Conservation (phyloP, 345 rosid genomes). For the Cardiospermum halicacabum region DNA sequence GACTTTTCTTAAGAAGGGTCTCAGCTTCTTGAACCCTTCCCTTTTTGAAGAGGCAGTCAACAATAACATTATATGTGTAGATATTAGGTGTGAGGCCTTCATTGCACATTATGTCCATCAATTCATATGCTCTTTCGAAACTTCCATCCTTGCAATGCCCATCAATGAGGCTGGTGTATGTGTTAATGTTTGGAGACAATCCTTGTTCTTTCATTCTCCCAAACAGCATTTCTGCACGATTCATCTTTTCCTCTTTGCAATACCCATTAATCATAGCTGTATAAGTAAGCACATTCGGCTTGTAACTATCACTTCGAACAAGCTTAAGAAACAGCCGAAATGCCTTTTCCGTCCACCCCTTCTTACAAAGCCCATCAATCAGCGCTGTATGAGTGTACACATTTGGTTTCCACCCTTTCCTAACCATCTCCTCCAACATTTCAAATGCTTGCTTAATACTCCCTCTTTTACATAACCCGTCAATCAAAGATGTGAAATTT, state of each 20-base stretch:
- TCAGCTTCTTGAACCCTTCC: conserved; percentile 62
- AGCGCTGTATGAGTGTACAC: conserved; percentile 76
- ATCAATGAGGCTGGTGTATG: conserved; percentile 63
- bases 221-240: conserved; percentile 80
- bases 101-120: conserved; percentile 63
- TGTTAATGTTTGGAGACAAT: conserved; percentile 57
- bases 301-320: conserved; percentile 68
- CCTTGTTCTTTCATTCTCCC: conserved; percentile 85
- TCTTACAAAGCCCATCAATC: conserved; percentile 84
- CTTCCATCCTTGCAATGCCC: conserved; percentile 74
- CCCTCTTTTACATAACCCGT: conserved; percentile 75
- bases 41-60: conserved; percentile 59
- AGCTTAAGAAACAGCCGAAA: conserved; percentile 85
- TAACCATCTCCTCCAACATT: conserved; percentile 80
- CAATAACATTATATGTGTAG: conserved; percentile 54
- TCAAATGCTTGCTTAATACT: conserved; percentile 86
- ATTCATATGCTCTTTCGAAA: conserved; percentile 61
- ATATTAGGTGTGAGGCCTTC: conserved; percentile 64
- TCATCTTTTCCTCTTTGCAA: conserved; percentile 76
- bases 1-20: conserved; percentile 47
- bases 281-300: conserved; percentile 75
- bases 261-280: conserved; percentile 82
- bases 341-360: conserved; percentile 92
- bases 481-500: conserved; percentile 71
- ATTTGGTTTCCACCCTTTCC: conserved; percentile 74